Conservation (phyloP, 1,284 basidiomycete genomes). For the Cutaneotrichosporon cyanovorans region DNA sequence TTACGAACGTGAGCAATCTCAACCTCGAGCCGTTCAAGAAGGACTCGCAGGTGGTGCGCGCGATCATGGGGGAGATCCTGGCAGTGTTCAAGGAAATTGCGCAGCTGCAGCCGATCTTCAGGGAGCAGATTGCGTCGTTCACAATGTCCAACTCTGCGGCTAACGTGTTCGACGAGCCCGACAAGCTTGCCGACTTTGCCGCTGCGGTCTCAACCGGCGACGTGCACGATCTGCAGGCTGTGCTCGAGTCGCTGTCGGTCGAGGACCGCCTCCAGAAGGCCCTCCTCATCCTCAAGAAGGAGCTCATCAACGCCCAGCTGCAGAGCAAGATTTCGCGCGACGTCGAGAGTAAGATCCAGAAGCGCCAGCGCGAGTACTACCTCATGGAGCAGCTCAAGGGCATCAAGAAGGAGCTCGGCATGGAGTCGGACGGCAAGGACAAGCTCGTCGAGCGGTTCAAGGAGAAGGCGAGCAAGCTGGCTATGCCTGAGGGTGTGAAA, state of each 20-base stretch:
- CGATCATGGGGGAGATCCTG: conserved; percentile 94
- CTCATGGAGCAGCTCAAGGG: conserved; percentile 98
- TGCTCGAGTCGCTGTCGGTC: conserved; percentile 77
- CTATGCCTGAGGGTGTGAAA: conserved; percentile 86
- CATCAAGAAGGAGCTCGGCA: conserved; percentile 97
- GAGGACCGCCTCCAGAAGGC: conserved; percentile 88
- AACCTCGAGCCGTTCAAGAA: conserved; percentile 76
- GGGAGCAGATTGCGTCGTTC: conserved; percentile 83
- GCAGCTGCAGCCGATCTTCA: conserved; percentile 92
- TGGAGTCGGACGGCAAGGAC: conserved; percentile 90
- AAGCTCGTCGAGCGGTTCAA: conserved; percentile 94
- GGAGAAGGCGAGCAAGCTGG: conserved; percentile 74
- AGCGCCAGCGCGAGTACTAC: conserved; percentile 94
- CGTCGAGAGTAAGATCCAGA: conserved; percentile 93
- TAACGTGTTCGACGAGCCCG: conserved; percentile 98
- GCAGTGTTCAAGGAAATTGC: conserved; percentile 99
- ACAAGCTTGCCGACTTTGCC: conserved; percentile 96
- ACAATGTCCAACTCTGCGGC: conserved; percentile 88
- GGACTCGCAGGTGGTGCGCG: conserved; percentile 87
- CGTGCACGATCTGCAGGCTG: conserved; percentile 84
- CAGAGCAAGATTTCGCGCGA: conserved; percentile 92
- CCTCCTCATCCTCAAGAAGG: conserved; percentile 90
- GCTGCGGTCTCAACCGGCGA: conserved; percentile 92
- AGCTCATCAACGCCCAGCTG: conserved; percentile 92
- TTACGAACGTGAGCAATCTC: conserved; percentile 85